Evolutionary conservation across 768 basidiomycete genomes (phyloP), one percentile per base, ranked within the genome.

Genomic region (Saitozyma sp.): DNA sequence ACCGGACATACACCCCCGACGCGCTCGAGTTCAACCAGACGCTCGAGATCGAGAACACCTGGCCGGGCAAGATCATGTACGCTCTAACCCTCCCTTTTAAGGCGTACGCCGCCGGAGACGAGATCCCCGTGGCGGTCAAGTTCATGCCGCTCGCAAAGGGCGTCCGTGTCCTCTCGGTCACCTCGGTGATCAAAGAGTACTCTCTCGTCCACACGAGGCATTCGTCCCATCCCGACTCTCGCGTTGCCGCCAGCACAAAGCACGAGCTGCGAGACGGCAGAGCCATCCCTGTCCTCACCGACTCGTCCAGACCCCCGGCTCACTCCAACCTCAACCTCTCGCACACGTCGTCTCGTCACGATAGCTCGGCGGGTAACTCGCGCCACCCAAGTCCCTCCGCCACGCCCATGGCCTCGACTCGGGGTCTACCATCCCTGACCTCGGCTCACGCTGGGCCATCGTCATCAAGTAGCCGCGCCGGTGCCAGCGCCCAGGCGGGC

Each of bases 41-140:
- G 1, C 84, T 96, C 61, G 95, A 98, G 78, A 81, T 83, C 55
- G 82, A 96, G 79, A 96, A 94, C 78, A 93, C 92, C 14, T 98
- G 95, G 95, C 93, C 95, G 0, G 89, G 89, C 19, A 98, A 97
- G 81, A 82, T 96, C 80, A 95, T 94, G 93, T 97, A 95, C 78
- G 88, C 89, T 6, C 70, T 81, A 74, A 89, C 92, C 82, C 80
- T 98, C 40, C 94, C 94, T 0, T 92, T 95, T 83, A 95, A 94
- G 75, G 95, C 94, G 0, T 97, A 90, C 87, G 91, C 92, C 0
- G 89, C 88, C 0, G 94, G 93, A 7, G 93, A 97, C 79, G 84
- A 84, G 9, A 81, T 96, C 59, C 88, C 89, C 0, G 88, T 91
- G 0, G 81, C 88, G 11, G 84, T 92, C 78, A 96, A 95, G 77